phyloP scores from a whole-genome alignment of 257 asterid species.

The Nicotiana undulata region DNA sequence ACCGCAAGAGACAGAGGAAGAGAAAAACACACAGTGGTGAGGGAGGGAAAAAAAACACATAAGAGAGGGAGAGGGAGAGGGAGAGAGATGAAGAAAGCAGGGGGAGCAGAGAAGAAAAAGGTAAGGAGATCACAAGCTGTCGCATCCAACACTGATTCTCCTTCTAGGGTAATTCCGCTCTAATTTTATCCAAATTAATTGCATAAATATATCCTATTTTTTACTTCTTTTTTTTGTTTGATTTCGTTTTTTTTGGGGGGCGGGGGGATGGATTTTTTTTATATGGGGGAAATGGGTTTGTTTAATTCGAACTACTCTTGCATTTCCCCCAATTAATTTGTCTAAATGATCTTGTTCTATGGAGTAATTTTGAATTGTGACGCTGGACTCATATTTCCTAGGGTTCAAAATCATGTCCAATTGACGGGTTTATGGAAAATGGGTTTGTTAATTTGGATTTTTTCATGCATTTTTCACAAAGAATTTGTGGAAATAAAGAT shows the following conservation, averaged over 20 bases:
- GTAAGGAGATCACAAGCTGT: constrained; percentile 48
- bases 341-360: neutral
- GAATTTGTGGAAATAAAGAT: neutral
- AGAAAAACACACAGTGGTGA: no score
- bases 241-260: neutral
- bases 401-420: no score
- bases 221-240: constrained; percentile 2
- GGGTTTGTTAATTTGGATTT: neutral
- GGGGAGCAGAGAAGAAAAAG: constrained; percentile 73
- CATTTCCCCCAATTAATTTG: neutral
- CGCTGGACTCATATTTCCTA: neutral
- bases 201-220: neutral
- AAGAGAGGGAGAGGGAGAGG: neutral
- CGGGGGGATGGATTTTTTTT: neutral
- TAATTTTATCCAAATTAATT: neutral
- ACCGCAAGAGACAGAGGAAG: no score
- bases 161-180: constrained; percentile 51
- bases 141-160: constrained; percentile 40
- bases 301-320: neutral
- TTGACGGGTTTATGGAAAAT: neutral
- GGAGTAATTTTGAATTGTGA: neutral
- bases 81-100: constrained; percentile 54
- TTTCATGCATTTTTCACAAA: neutral
- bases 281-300: neutral
- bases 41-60: no score